Conservation (phyloP, 371 early-diverging fungal species). For the Mucor irregularis region DNA sequence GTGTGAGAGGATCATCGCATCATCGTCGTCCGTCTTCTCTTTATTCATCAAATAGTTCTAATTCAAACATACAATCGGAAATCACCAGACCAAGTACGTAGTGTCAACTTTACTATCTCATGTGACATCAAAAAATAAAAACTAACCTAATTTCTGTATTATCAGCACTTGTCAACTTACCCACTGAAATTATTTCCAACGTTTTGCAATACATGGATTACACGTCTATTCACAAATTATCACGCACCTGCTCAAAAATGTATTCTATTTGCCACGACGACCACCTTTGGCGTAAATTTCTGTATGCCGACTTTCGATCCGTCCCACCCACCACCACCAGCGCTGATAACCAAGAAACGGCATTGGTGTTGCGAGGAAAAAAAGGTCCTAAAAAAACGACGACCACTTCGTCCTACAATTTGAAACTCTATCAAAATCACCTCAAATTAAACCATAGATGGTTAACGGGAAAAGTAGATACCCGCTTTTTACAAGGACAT, state of each 20-base stretch:
- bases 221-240: slow-evolving; percentile 19
- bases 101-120: not conserved
- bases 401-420: not conserved
- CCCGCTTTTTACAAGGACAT: slow-evolving; percentile 75
- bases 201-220: slow-evolving; percentile 28
- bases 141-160: not conserved
- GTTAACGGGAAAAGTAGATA: slow-evolving; percentile 35
- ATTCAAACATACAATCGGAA: not conserved
- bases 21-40: slow-evolving; percentile 14
- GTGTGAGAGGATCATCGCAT: not conserved
- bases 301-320: slow-evolving; percentile 23
- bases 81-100: slow-evolving; percentile 8
- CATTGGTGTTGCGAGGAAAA: not conserved
- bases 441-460: slow-evolving; percentile 31
- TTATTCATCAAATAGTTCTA: not conserved
- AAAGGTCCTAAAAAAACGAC: not conserved
- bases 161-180: slow-evolving; percentile 5
- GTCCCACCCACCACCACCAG: slow-evolving; percentile 3
- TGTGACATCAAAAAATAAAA: not conserved
- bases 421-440: slow-evolving; percentile 31
- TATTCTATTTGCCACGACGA: slow-evolving; percentile 25
- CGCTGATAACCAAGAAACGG: not conserved
- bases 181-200: slow-evolving; percentile 29
- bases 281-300: slow-evolving; percentile 28
- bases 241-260: slow-evolving; percentile 24